A percentile compares a stretch with the other conserved stretches of the same genome.
These are phyloP conservation scores for Sphaerobolus stellatus DNA, from an alignment of 1,284 basidiomycete genomes.

Conservation along the genomic window DNA sequence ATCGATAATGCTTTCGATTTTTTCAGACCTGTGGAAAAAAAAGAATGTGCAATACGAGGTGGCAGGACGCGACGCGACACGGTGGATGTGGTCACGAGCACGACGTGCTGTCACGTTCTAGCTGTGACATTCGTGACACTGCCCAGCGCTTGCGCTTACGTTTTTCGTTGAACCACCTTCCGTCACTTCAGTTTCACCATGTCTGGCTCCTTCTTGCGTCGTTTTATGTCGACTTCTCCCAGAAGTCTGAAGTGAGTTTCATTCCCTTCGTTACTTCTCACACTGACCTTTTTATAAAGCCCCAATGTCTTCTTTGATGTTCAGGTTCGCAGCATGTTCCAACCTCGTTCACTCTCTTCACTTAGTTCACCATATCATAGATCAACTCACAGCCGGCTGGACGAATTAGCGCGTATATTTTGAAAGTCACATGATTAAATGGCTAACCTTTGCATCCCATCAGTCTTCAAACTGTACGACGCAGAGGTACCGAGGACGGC, in stretches of 20 bases:
- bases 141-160: no score
- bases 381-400: neutral
- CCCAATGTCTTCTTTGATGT: neutral
- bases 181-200: no score
- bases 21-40: no score
- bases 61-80: no score
- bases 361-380: neutral
- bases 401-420: neutral
- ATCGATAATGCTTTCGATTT: no score
- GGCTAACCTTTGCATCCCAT: neutral
- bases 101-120: no score
- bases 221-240: neutral
- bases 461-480: conserved; percentile 81
- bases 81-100: no score
- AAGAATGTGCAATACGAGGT: no score
- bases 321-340: neutral
- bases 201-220: neutral
- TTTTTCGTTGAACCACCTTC: no score
- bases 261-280: neutral
- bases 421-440: neutral
- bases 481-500: conserved; percentile 68
- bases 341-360: neutral
- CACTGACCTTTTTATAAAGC: neutral
- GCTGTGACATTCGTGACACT: no score
- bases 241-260: neutral